Percentiles rank a stretch among this genome's conserved stretches.
Evolutionary conservation across 352 stramenopile genomes (phyloP).

Genomic region (Paralagenidium karlingii): DNA sequence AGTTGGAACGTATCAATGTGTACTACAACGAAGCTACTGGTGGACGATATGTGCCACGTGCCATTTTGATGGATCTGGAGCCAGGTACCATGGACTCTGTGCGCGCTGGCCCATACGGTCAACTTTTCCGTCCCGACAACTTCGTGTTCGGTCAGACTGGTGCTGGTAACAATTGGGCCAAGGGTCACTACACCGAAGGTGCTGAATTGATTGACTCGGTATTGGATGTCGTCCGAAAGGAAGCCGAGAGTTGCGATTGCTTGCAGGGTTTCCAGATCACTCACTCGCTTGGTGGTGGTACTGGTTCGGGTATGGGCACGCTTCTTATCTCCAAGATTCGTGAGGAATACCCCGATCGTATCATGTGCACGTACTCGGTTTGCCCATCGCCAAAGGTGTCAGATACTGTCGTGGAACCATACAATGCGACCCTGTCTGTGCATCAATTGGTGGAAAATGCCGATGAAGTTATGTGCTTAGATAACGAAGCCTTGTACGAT

Average conservation of each 20-base stretch:
- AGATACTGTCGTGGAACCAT: constrained; percentile 99
- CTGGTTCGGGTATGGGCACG: constrained; percentile 97
- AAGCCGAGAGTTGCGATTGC: constrained; percentile 96
- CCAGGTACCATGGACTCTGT: constrained; percentile 99
- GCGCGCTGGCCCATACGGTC: constrained; percentile 89
- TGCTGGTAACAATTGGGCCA: constrained; percentile 99
- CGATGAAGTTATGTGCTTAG: constrained; percentile 98
- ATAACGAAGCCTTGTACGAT: constrained; percentile 99
- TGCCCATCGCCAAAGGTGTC: constrained; percentile 97
- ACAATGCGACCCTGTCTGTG: constrained; percentile 98
- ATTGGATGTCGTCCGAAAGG: constrained; percentile 97
- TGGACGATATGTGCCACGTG: constrained; percentile 95
- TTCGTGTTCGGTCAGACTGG: constrained; percentile 98
- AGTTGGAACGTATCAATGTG: constrained; percentile 98
- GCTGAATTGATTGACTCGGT: constrained; percentile 98
- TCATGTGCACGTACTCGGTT: constrained; percentile 99
- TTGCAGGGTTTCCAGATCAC: constrained; percentile 99
- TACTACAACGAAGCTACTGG: constrained; percentile 99
- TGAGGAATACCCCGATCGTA: constrained; percentile 98
- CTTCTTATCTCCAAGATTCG: constrained; percentile 98
- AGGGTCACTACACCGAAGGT: constrained; percentile 99
- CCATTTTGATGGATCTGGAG: constrained; percentile 98
- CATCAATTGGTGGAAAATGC: constrained; percentile 99
- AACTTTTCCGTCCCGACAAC: constrained; percentile 98
- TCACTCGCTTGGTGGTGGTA: constrained; percentile 98